Conservation (phyloP, 2,329 filamentous ascomycete species). For the Lasiodiplodia sp. region DNA sequence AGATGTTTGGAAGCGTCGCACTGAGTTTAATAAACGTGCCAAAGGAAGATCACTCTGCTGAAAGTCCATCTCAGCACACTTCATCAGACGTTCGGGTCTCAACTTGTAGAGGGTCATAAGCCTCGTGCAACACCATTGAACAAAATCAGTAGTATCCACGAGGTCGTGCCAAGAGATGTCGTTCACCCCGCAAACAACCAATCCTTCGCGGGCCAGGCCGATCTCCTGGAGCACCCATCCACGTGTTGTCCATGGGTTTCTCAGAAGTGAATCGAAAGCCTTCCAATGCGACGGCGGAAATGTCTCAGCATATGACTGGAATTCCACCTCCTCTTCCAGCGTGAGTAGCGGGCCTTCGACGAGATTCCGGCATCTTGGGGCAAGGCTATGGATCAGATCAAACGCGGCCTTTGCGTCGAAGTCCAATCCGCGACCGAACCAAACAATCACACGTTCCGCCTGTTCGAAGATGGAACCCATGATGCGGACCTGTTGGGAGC, state of each 20-base stretch:
- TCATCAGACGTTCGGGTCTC: rapidly evolving
- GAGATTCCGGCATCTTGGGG: background rate
- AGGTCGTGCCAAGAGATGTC: background rate
- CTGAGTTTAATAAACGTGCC: rapidly evolving
- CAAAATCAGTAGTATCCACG: rapidly evolving
- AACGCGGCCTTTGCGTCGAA: background rate
- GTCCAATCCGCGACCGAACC: slow-evolving; percentile 12
- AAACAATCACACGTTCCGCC: slow-evolving; percentile 24
- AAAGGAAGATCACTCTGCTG: background rate
- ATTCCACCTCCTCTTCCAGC: background rate
- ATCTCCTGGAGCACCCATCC: background rate
- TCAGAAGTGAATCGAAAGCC: background rate
- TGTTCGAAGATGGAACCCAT: slow-evolving; percentile 30
- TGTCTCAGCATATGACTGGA: background rate
- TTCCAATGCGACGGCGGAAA: background rate
- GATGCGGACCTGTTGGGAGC: slow-evolving; percentile 27
- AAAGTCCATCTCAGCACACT: rapidly evolving
- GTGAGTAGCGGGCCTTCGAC: background rate
- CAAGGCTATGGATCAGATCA: background rate
- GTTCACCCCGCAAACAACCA: background rate
- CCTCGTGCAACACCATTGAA: background rate
- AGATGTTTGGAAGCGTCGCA: background rate
- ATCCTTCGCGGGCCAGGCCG: background rate
- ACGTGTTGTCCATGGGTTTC: background rate
- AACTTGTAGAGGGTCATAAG: rapidly evolving